Base-by-base conservation (phyloP, 768 basidiomycete genomes). In the Suillus subaureus region DNA sequence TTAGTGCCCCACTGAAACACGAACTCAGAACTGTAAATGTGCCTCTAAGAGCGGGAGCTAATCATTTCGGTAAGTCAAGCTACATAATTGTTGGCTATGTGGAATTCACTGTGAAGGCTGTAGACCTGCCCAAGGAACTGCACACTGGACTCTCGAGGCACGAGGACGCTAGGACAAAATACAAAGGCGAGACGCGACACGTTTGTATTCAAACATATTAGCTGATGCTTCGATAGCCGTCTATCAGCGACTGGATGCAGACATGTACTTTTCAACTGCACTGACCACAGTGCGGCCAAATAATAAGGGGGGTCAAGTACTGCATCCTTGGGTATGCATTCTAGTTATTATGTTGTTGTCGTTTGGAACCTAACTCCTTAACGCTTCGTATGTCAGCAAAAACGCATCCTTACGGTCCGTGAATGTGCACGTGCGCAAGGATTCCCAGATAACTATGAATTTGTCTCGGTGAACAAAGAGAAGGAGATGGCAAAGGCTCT, bases 371-470 rank as follows among this genome's bases (percentile, higher is more conserved):
- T 52, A 33, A 67, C n/a, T 55, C 61, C 35, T 11, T 49, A 0
- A 31, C 16, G 45, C 43, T 56, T 54, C 26, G 9, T 13, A 33
- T 35, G 18, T 49, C 69, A 93, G 88, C 90, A 93, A 89, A 87
- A 86, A 68, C 85, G 92, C 8, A 83, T 91, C 31, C 71, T 91
- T 47, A 88, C 81, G 4, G 84, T 92, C 16, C 80, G 85, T 39
- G 91, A 93, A 70, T 85, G 83, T 52, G 91, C 91, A 21, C 83
- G 92, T 28, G 85, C 88, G 0, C 92, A 94, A 77, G 92, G 92
- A 0, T 93, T 94, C 69, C 90, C 90, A 0, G 92, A 94, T 66
- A 51, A 78, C 43, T 92, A 90, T 67, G 67, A 81, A n/a, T 91
- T 93, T 65, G 68, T 81, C 58, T 89, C 89, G 0, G 77, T 72